Evolutionary conservation across 176 grass and related monocot genomes (phyloP).

Genomic region (Sorghum bicolor): DNA sequence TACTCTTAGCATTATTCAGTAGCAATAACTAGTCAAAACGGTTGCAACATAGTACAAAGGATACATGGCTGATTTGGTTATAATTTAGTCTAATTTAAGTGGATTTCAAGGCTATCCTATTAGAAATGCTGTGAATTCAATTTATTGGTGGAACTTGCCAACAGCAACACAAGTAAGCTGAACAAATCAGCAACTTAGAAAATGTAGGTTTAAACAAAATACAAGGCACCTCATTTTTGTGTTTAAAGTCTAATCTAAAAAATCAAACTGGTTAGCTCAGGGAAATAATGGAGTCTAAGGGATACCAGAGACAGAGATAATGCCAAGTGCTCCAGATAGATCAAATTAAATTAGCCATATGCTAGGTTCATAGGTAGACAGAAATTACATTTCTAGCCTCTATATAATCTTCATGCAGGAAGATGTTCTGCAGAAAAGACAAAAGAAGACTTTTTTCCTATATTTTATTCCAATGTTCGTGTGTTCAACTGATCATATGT

Average conservation of each 20-base stretch:
- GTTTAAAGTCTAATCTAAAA: not conserved
- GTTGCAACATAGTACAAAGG: not conserved
- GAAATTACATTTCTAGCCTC: conserved; percentile 9
- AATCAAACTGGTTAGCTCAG: not conserved
- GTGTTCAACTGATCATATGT: not conserved
- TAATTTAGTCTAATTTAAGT: not conserved
- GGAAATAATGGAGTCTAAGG: not conserved
- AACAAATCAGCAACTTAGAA: not conserved
- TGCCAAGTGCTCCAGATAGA: not conserved
- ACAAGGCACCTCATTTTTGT: not conserved
- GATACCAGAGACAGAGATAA: not conserved
- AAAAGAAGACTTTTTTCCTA: not conserved
- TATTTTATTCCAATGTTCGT: not conserved
- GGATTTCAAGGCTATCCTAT: not conserved
- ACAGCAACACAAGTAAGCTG: not conserved
- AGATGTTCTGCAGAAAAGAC: not conserved
- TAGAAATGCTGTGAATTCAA: not conserved
- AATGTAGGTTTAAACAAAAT: conserved; percentile 11
- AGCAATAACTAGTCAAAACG: not conserved
- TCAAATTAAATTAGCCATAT: not conserved
- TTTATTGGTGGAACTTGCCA: not conserved
- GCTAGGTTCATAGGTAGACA: not conserved
- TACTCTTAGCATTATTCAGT: not conserved
- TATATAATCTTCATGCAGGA: not conserved
- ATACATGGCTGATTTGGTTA: not conserved